Conservation (phyloP, 768 basidiomycete genomes). For the Crepidotus variabilis region DNA sequence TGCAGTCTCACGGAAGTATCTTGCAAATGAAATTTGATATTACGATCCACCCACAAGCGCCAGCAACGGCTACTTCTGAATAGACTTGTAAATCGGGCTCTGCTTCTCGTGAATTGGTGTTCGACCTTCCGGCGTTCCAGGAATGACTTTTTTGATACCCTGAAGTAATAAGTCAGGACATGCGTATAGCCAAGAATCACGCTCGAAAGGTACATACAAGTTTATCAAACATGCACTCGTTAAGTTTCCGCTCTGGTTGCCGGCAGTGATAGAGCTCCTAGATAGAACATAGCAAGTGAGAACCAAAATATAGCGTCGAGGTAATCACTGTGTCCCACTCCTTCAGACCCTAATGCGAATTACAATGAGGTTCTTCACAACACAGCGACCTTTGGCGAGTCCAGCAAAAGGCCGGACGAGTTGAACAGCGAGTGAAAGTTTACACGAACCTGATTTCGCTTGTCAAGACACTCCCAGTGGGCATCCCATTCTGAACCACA, state of each 20-base stretch:
- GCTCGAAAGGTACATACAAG: constrained; percentile 55
- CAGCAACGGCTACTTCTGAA: constrained; percentile 66
- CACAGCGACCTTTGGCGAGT: too few relatives aligned
- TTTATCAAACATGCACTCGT: constrained; percentile 95
- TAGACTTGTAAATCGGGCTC: constrained; percentile 74
- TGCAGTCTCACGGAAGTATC: not conserved
- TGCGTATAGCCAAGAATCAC: not conserved
- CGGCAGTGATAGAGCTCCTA: constrained; percentile 91
- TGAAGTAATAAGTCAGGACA: constrained; percentile 27
- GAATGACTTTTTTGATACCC: constrained; percentile 91
- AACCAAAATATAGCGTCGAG: not conserved
- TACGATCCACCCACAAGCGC: not conserved
- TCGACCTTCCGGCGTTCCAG: constrained; percentile 79
- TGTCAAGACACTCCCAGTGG: constrained; percentile 94
- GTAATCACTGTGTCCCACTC: too few relatives aligned
- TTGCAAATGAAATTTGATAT: not conserved
- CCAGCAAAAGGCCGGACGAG: too few relatives aligned
- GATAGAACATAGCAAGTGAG: not conserved
- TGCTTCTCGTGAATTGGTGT: constrained; percentile 86
- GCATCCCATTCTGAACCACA: constrained; percentile 83
- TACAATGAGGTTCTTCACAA: too few relatives aligned
- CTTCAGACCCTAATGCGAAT: too few relatives aligned
- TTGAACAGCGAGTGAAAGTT: too few relatives aligned
- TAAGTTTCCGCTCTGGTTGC: constrained; percentile 81
- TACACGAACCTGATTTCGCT: constrained; percentile 82